These are phyloP conservation scores for Monosporascus sp. DNA, from an alignment of 2,329 filamentous ascomycete genomes.

Conservation along the genomic window DNA sequence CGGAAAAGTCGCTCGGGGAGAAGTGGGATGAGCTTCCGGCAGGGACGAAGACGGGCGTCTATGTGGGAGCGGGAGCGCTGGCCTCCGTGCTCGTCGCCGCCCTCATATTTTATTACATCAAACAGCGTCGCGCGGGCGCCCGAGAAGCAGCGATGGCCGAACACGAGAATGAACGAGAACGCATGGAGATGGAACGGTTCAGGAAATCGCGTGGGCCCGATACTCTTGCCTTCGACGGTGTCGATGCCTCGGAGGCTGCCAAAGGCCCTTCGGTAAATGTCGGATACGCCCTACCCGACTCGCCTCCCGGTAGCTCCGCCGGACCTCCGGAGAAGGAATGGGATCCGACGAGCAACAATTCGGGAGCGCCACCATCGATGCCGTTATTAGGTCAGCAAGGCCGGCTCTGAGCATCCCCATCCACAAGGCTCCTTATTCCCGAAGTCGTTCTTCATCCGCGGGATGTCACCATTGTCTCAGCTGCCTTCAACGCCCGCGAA, in stretches of 20 bases:
- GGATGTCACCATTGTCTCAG: too few species aligned
- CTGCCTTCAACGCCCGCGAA: too few species aligned
- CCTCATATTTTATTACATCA: slow-evolving; percentile 49
- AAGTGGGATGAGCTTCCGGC: slow-evolving; percentile 51
- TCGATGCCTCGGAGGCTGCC: slow-evolving; percentile 34
- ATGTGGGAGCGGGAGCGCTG: slow-evolving; percentile 41
- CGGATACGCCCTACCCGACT: slow-evolving; percentile 29
- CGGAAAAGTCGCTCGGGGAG: slow-evolving; percentile 40
- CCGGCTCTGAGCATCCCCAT: too few species aligned
- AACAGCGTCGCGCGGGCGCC: slow-evolving; percentile 48
- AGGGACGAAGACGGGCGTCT: slow-evolving; percentile 48
- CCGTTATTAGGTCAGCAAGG: slow-evolving; percentile 21
- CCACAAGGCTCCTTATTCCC: too few species aligned
- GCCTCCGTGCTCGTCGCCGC: slow-evolving; percentile 28
- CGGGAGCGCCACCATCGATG: slow-evolving; percentile 4
- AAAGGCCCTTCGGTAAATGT: slow-evolving; percentile 24
- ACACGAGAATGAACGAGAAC: slow-evolving; percentile 41
- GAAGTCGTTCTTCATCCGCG: too few species aligned
- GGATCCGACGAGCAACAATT: slow-evolving; percentile 16
- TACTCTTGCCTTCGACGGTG: slow-evolving; percentile 32
- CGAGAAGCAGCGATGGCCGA: slow-evolving; percentile 45
- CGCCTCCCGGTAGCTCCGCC: slow-evolving; percentile 17
- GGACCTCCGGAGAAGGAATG: slow-evolving; percentile 25
- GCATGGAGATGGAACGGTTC: slow-evolving; percentile 47
- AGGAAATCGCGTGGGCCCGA: slow-evolving; percentile 44